phyloP scores from a whole-genome alignment of 306 rosid genomes.

The Myrica gale region DNA sequence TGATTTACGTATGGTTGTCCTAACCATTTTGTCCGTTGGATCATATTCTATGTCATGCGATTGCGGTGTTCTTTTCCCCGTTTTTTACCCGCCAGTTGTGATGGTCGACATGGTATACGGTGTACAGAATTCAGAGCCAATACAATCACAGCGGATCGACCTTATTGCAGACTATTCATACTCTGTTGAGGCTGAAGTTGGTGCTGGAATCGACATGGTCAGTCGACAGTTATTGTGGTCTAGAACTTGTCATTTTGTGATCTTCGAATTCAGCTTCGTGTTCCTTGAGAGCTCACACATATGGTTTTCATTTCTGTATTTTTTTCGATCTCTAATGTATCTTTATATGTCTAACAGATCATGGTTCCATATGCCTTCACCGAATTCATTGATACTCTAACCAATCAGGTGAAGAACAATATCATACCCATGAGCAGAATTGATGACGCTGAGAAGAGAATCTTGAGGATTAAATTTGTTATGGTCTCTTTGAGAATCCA shows the following conservation, averaged over 20 bases:
- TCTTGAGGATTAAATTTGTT: conserved; percentile 67
- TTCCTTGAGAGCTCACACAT: neutral
- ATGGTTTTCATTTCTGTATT: neutral
- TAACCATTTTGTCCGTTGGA: too few species aligned
- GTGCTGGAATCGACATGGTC: conserved; percentile 92
- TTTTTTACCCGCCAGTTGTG: too few species aligned
- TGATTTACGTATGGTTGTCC: too few species aligned
- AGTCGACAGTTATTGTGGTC: conserved; percentile 8
- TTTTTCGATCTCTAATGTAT: conserved; percentile 10
- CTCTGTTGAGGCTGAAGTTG: conserved; percentile 63
- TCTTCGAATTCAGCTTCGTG: neutral
- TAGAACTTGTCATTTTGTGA: neutral
- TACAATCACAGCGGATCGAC: too few species aligned
- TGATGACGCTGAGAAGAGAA: conserved; percentile 75
- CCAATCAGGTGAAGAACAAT: conserved; percentile 57
- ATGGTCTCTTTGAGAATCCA: conserved; percentile 83
- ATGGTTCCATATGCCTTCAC: conserved; percentile 64
- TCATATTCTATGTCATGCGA: too few species aligned
- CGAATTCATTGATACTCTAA: conserved; percentile 57
- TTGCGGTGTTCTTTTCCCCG: too few species aligned
- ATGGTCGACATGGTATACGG: too few species aligned
- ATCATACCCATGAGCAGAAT: conserved; percentile 71
- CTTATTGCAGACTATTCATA: too few species aligned
- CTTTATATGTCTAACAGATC: conserved; percentile 38
- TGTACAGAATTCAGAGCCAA: too few species aligned